Base-by-base conservation (phyloP, 345 rosid genomes). In the Moringa oleifera region DNA sequence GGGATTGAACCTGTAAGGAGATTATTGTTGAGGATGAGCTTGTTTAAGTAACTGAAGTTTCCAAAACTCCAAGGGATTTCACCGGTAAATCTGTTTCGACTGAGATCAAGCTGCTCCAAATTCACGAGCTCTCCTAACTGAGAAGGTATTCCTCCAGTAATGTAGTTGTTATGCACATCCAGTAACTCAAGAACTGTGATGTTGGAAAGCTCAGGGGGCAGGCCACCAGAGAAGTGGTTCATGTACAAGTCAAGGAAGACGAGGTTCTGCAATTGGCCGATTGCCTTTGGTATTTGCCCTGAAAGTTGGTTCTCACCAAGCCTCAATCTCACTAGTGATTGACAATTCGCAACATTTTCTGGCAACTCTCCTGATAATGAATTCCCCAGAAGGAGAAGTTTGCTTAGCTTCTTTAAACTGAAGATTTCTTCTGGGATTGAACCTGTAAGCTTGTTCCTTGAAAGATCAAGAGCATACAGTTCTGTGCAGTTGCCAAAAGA, bases 221-320 rank as follows among this genome's bases (percentile, higher is more conserved):
- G 85, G 20, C 59, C 71, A 18, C 99, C 95, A 10, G 96, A 79
- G 79, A 93, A 88, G 71, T 76, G 94, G 70, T 93, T 93, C 90
- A 80, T 83, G 73, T 85, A 90, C 75, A 93, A 71, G 64, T 93
- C 98, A 51, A 93, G 92, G 69, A 93, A 93, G 63, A 93, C 96
- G 25, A 93, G 65, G 83, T 93, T 93, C 82, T 90, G 90, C 64
- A 93, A 71, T 62, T 80, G 84, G 51, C 97, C 98, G 57, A 88
- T 84, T 79, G 90, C 96, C 68, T 77, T 73, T 0, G 98, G 97
- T 51, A 93, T 82, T 55, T 77, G 85, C 64, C 98, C 94, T 0
- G 96, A 90, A 46, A 93, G 95, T 68, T 79, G 90, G 75, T 93
- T 93, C 73, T 93, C 98, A 52, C 98, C 95, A 2, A 93, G 88